These are phyloP conservation scores for Lecanicillium sp. DNA, from an alignment of 2,329 filamentous ascomycete genomes.

Conservation along the genomic window DNA sequence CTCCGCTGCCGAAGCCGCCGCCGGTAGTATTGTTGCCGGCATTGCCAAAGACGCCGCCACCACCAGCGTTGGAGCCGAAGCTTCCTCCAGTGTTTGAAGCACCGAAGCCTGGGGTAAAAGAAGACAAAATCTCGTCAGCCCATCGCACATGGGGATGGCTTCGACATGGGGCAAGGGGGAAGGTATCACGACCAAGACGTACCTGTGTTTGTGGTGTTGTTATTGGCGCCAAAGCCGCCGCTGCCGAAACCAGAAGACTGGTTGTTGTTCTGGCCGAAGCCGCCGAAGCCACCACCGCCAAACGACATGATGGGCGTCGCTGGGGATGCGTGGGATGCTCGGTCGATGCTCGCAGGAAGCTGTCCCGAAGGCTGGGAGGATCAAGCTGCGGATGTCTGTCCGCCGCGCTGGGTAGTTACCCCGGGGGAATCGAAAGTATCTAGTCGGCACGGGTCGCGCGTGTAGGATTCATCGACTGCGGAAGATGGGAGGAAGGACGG, in stretches of 20 bases:
- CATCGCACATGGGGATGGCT: constrained; percentile 15
- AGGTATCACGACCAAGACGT: constrained; percentile 30
- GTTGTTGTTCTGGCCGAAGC: constrained; percentile 57
- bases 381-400: too few species aligned
- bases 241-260: constrained; percentile 50
- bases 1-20: constrained; percentile 31
- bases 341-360: background rate
- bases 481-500: background rate
- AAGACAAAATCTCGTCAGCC: constrained; percentile 21
- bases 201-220: constrained; percentile 42
- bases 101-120: constrained; percentile 26
- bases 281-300: constrained; percentile 44
- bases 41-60: constrained; percentile 38
- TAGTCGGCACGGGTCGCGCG: constrained; percentile 1
- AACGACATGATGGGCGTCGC: constrained; percentile 45
- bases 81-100: constrained; percentile 29
- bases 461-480: background rate
- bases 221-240: constrained; percentile 48
- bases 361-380: background rate
- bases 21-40: constrained; percentile 25
- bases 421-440: background rate
- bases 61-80: constrained; percentile 32
- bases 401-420: too few species aligned
- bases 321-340: background rate
- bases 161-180: constrained; percentile 15